Conservation (phyloP, 2,329 filamentous ascomycete genomes). For the Fusarium hainanense region DNA sequence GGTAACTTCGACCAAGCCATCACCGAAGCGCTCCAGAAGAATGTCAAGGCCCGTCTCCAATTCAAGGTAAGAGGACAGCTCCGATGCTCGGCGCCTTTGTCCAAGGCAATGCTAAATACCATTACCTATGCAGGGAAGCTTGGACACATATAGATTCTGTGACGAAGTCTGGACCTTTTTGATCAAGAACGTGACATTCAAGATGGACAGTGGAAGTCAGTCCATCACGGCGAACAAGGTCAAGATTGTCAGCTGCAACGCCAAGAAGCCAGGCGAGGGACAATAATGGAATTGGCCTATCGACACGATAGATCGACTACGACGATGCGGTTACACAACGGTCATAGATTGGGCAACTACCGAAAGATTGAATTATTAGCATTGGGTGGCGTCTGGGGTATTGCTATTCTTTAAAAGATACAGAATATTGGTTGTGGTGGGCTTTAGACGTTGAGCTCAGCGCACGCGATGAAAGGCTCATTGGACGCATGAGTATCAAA, state of each 20-base stretch:
- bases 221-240: slow-evolving; percentile 87
- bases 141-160: slow-evolving; percentile 99
- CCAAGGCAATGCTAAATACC: not conserved
- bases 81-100: not conserved
- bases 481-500: not conserved
- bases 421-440: slow-evolving; percentile 14
- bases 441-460: not conserved
- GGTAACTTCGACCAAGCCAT: slow-evolving; percentile 95
- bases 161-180: slow-evolving; percentile 99
- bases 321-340: not conserved
- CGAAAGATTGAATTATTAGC: slow-evolving; percentile 32
- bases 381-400: slow-evolving; percentile 44
- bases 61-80: slow-evolving; percentile 81
- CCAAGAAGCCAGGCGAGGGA: slow-evolving; percentile 71
- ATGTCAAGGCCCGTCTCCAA: slow-evolving; percentile 87
- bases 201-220: slow-evolving; percentile 83
- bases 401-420: slow-evolving; percentile 15
- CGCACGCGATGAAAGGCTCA: not conserved
- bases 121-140: slow-evolving; percentile 75
- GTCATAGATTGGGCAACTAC: slow-evolving; percentile 36
- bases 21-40: slow-evolving; percentile 89
- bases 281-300: slow-evolving; percentile 13
- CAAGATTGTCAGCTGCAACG: slow-evolving; percentile 98
- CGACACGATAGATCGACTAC: not conserved
- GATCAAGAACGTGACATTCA: slow-evolving; percentile 99